Evolutionary conservation across 257 asterid species (phyloP).

Genomic region (Nyctanthes arbortristis): DNA sequence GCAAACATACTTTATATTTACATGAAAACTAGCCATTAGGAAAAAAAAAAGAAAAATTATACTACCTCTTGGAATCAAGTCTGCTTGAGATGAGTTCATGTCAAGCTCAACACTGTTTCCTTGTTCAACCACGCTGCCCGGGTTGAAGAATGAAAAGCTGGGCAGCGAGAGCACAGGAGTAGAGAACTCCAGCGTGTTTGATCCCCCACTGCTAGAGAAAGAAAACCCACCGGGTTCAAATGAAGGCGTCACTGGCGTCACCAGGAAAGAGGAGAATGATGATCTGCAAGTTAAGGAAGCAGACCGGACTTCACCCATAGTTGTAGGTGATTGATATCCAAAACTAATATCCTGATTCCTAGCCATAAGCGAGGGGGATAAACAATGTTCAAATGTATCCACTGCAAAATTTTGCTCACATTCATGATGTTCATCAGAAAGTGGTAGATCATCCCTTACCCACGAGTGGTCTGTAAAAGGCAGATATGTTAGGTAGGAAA

Average conservation of each 20-base stretch:
- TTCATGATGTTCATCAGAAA: slow-evolving; percentile 19
- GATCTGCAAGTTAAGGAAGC: slow-evolving; percentile 46
- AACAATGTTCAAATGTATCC: slow-evolving; percentile 26
- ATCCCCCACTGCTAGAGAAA: slow-evolving; percentile 43
- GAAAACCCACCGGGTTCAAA: slow-evolving; percentile 53
- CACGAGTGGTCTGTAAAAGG: slow-evolving; percentile 54
- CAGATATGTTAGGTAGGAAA: neutral
- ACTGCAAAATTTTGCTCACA: slow-evolving; percentile 23
- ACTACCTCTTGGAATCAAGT: slow-evolving; percentile 51
- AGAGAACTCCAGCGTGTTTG: slow-evolving; percentile 40
- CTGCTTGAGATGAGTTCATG: slow-evolving; percentile 28
- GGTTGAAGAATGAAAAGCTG: slow-evolving; percentile 66
- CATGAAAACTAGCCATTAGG: too few relatives aligned
- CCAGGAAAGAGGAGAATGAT: slow-evolving; percentile 56
- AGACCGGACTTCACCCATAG: slow-evolving; percentile 33
- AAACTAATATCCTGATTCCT: slow-evolving; percentile 68
- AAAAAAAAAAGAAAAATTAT: too few relatives aligned
- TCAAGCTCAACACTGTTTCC: slow-evolving; percentile 34
- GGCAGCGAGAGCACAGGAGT: slow-evolving; percentile 50
- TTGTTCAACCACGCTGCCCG: slow-evolving; percentile 33
- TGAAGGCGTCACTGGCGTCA: slow-evolving; percentile 28
- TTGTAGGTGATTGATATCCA: slow-evolving; percentile 42
- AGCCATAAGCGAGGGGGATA: slow-evolving; percentile 33
- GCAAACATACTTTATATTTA: too few relatives aligned
- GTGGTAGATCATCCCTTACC: slow-evolving; percentile 37